A percentile compares a stretch with the other conserved stretches of the same genome.
Conservation (phyloP, 805 yeast species). For the Yamadazyma scolyti region DNA sequence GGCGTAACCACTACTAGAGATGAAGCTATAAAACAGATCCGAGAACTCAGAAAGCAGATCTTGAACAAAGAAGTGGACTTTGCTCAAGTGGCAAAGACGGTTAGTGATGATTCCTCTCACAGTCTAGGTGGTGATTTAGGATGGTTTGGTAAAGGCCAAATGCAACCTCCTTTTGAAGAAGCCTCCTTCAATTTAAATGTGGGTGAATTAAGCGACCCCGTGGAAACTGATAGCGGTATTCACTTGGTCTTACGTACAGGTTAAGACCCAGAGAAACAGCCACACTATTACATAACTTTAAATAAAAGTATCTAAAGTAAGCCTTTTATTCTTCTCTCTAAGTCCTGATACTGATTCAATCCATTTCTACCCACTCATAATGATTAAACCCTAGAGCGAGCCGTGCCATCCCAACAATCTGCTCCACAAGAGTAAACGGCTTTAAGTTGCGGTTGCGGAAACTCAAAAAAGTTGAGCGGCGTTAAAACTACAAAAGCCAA, state of each 20-base stretch:
- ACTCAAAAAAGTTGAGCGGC: too few species aligned
- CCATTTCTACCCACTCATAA: too few species aligned
- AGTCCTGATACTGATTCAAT: too few species aligned
- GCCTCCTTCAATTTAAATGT: slow-evolving; percentile 79
- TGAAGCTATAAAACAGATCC: slow-evolving; percentile 69
- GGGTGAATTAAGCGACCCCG: slow-evolving; percentile 78
- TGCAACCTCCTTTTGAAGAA: slow-evolving; percentile 93
- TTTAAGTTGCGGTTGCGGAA: too few species aligned
- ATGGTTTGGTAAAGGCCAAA: slow-evolving; percentile 79
- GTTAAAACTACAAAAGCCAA: too few species aligned
- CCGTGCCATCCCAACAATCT: too few species aligned
- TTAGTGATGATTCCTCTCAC: slow-evolving; percentile 87
- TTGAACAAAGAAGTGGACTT: slow-evolving; percentile 63
- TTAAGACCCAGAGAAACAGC: too few species aligned
- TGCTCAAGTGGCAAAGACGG: slow-evolving; percentile 70
- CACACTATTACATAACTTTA: too few species aligned
- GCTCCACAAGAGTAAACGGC: too few species aligned
- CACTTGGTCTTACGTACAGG: slow-evolving; percentile 87
- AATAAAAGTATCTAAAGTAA: too few species aligned
- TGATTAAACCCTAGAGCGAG: too few species aligned
- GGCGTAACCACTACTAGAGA: slow-evolving; percentile 76
- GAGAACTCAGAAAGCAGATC: slow-evolving; percentile 54
- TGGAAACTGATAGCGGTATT: slow-evolving; percentile 88
- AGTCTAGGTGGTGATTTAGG: slow-evolving; percentile 92
- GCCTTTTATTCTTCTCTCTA: too few species aligned